phyloP scores from a whole-genome alignment of 2,329 filamentous ascomycete genomes.

The Gyromitra esculenta region DNA sequence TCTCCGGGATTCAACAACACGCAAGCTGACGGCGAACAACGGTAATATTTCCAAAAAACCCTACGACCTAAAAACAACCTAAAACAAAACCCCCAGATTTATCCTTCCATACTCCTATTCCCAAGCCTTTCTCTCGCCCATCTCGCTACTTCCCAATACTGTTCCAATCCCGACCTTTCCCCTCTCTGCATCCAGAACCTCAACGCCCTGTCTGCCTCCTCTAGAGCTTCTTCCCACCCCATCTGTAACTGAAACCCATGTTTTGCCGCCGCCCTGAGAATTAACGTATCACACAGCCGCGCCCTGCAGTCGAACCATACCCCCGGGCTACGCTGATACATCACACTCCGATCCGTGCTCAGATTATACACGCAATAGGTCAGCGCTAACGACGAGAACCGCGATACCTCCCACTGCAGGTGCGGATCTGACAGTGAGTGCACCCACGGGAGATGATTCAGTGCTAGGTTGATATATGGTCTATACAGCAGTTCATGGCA shows the following conservation, averaged over 20 bases:
- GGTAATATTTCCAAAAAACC: not conserved
- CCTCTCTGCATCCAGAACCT: constrained; percentile 27
- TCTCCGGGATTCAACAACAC: not conserved
- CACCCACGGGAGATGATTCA: constrained; percentile 33
- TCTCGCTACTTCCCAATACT: constrained; percentile 26
- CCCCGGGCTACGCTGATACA: constrained; percentile 37
- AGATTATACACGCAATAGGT: constrained; percentile 34
- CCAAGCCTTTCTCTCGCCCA: constrained; percentile 30
- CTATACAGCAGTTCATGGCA: constrained; percentile 47
- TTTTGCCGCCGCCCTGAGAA: constrained; percentile 30
- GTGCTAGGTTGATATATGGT: constrained; percentile 44
- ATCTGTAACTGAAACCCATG: constrained; percentile 26
- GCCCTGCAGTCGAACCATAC: constrained; percentile 44
- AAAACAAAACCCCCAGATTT: not conserved
- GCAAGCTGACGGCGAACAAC: not conserved
- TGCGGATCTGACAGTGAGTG: constrained; percentile 19
- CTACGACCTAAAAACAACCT: not conserved
- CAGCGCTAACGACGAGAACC: constrained; percentile 34
- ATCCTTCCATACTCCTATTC: not conserved
- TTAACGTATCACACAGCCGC: constrained; percentile 34
- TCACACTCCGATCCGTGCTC: constrained; percentile 31
- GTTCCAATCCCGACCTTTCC: constrained; percentile 21
- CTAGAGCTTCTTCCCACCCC: constrained; percentile 43
- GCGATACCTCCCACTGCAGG: constrained; percentile 30
- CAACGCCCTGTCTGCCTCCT: constrained; percentile 36